Base-by-base conservation (phyloP, 2,329 filamentous ascomycete genomes). In the Penicillium polonicum region DNA sequence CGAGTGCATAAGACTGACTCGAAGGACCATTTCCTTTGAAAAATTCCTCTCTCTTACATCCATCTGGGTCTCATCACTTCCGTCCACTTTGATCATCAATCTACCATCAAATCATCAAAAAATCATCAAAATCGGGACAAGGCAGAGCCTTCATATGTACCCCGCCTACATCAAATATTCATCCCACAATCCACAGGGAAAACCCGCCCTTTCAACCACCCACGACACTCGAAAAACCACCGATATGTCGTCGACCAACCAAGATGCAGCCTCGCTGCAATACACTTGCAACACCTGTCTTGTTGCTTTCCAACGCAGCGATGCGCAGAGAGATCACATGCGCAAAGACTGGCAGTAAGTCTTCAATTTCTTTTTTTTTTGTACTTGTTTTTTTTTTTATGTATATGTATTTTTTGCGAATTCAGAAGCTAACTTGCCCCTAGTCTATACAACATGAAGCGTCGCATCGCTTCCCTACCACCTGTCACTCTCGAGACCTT, bases 241-340 rank as follows among this genome's bases (percentile, higher is more conserved):
- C 42, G 48, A 31, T 33, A 70, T 70, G 63, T 63, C 65, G 65
- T 73, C 61, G 29, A 62, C 53, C 35, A 57, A 53, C 19, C 57
- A 60, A 39, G 69, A 74, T 60, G 72, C 71, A 54, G 65, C 31
- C 35, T 59, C 61, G 21, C 91, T 97, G 73, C 93, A 94, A 2
- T 99, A 93, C 79, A 97, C 93, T 55, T 99, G 94, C 86, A 99
- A 97, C 77, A 94, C 92, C 58, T 99, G 94, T 73, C 91, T 96
- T 74, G 92, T 99, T 67, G 94, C 93, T 52, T 99, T 97, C 78
- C 88, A 93, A 65, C 92, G 91, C 72, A 92, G 90, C 74, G 93
- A 97, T 72, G 83, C 95, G 56, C 94, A 99, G 79, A 88, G 94
- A 74, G 88, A 86, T 38, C 94, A 99, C 74, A 99, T 99, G 94